Conservation (phyloP, 2,329 filamentous ascomycete genomes). For the Colletotrichum higginsianum region DNA sequence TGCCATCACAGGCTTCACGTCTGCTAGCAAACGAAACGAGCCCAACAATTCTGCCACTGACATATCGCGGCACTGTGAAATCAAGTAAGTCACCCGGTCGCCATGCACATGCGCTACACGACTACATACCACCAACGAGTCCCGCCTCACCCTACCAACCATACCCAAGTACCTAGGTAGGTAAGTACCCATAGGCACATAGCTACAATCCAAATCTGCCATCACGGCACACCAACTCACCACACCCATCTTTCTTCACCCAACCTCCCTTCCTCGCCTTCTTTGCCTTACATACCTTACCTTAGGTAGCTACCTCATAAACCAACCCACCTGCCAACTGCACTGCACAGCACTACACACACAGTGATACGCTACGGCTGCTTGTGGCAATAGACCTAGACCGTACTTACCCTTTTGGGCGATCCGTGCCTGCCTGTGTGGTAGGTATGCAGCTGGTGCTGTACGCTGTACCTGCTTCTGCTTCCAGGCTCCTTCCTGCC, state of each 20-base stretch:
- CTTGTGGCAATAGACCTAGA: slow-evolving; percentile 25
- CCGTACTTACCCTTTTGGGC: slow-evolving; percentile 33
- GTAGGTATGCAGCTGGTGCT: slow-evolving; percentile 20
- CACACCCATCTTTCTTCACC: neutral
- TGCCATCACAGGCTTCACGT: slow-evolving; percentile 25
- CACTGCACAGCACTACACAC: slow-evolving; percentile 2
- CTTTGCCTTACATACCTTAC: slow-evolving; percentile 2
- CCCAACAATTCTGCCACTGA: neutral
- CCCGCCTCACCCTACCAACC: neutral
- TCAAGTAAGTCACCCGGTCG: slow-evolving; percentile 2
- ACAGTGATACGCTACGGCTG: slow-evolving; percentile 18
- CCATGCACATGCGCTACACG: neutral
- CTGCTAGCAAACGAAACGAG: slow-evolving; percentile 10
- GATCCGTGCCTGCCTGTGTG: slow-evolving; percentile 30
- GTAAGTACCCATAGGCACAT: too few species aligned
- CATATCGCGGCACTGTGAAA: neutral
- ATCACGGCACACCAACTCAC: neutral
- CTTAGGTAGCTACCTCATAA: neutral
- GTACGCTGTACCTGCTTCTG: slow-evolving; percentile 42
- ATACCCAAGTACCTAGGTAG: neutral
- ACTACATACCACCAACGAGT: neutral
- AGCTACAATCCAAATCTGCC: neutral
- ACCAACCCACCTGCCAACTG: slow-evolving; percentile 12
- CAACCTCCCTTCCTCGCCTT: slow-evolving; percentile 21
- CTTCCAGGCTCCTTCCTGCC: slow-evolving; percentile 33